Evolutionary conservation across 2,329 filamentous ascomycete genomes (phyloP).

Genomic region (Penicillium sp.): DNA sequence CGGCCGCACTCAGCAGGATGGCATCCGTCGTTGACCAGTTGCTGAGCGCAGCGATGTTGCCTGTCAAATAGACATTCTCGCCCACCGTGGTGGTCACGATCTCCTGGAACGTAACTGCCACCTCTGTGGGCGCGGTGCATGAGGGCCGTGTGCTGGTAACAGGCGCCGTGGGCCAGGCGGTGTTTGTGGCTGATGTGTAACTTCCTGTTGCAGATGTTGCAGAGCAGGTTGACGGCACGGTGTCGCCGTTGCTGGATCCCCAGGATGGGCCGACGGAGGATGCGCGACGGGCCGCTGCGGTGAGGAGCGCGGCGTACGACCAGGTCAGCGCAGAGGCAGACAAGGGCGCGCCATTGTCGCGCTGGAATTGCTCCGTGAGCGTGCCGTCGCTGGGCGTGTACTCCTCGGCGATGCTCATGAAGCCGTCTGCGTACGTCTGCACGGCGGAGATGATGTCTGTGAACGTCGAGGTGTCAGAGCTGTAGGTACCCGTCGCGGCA

Average conservation of each 20-base stretch:
- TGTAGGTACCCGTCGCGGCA: slow-evolving; percentile 62
- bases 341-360: slow-evolving; percentile 27
- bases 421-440: slow-evolving; percentile 58
- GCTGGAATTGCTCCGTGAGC: slow-evolving; percentile 37
- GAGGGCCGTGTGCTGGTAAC: slow-evolving; percentile 7
- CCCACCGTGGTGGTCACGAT: slow-evolving; percentile 56
- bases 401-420: slow-evolving; percentile 40
- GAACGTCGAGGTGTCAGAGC: slow-evolving; percentile 54
- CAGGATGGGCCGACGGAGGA: slow-evolving; percentile 22
- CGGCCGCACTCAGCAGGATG: slow-evolving; percentile 53
- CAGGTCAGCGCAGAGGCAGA: slow-evolving; percentile 40
- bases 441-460: slow-evolving; percentile 53
- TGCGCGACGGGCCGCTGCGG: slow-evolving; percentile 21
- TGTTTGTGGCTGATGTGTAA: slow-evolving; percentile 24
- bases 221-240: slow-evolving; percentile 20
- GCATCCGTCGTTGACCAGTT: slow-evolving; percentile 56
- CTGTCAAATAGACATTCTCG: slow-evolving; percentile 63
- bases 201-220: slow-evolving; percentile 23
- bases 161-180: slow-evolving; percentile 19
- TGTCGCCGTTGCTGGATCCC: slow-evolving; percentile 16
- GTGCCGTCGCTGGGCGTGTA: slow-evolving; percentile 22
- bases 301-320: slow-evolving; percentile 39
- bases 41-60: slow-evolving; percentile 58
- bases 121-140: slow-evolving; percentile 32
- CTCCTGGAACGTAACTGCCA: slow-evolving; percentile 62